Evolutionary conservation across 1,139 yeast genomes (phyloP).

Genomic region (Zygosaccharomyces pseudobailii): DNA sequence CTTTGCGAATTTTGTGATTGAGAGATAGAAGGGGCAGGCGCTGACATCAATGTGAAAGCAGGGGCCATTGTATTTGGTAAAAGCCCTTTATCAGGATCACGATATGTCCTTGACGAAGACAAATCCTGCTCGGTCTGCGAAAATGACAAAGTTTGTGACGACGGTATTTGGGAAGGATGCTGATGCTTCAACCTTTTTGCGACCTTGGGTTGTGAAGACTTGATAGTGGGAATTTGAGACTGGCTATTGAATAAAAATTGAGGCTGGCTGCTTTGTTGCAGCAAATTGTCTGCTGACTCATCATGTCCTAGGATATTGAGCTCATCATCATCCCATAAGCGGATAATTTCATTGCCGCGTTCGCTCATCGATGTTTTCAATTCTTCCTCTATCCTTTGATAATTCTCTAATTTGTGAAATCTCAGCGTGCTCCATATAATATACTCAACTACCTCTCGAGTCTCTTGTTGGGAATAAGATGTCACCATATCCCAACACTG

Average conservation of each 20-base stretch:
- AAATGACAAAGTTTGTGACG: conserved; percentile 4
- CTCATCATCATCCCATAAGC: conserved; percentile 24
- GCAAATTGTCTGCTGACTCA: background rate
- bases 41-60: conserved; percentile 28
- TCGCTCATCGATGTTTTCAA: conserved; percentile 12
- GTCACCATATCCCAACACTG: conserved; percentile 30
- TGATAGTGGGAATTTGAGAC: conserved; percentile 28
- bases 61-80: conserved; percentile 30
- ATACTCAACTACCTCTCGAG: conserved; percentile 21
- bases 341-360: conserved; percentile 18
- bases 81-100: conserved; percentile 9
- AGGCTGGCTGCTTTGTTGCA: conserved; percentile 15
- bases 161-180: conserved; percentile 3
- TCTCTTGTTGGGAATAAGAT: conserved; percentile 15
- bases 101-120: conserved; percentile 5
- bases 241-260: conserved; percentile 18
- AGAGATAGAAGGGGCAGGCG: conserved; percentile 12
- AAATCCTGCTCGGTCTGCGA: conserved; percentile 4
- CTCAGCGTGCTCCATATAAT: conserved; percentile 18
- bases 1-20: conserved; percentile 20
- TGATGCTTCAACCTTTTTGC: conserved; percentile 4
- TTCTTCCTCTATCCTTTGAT: conserved; percentile 8
- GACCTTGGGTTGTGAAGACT: conserved; percentile 22
- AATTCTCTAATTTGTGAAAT: conserved; percentile 12
- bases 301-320: background rate